Conservation (phyloP, 192 early-diverging fungal genomes). For the Mortierella alpina region DNA sequence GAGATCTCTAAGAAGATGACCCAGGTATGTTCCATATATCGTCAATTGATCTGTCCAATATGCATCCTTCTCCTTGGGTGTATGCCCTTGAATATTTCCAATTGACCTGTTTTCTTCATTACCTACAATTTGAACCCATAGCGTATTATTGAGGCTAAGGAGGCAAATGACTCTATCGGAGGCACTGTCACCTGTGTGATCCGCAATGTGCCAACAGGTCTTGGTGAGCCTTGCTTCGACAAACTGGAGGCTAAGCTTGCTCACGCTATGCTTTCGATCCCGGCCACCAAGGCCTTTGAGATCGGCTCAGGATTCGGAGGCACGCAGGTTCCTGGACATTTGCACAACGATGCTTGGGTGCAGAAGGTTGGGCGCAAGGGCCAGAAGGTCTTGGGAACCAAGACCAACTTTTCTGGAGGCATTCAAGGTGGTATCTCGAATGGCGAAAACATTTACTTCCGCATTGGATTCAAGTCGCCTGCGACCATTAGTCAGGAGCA, state of each 20-base stretch:
- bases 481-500: conserved; percentile 96
- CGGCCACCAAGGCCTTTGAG: conserved; percentile 98
- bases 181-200: conserved; percentile 97
- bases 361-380: conserved; percentile 63
- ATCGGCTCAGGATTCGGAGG: conserved; percentile 94
- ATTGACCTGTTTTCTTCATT: background rate
- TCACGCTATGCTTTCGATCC: conserved; percentile 98
- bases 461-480: conserved; percentile 97
- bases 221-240: conserved; percentile 99
- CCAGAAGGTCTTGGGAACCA: conserved; percentile 74
- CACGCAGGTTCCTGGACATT: conserved; percentile 85
- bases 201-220: conserved; percentile 88
- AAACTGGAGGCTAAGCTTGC: conserved; percentile 96
- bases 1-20: conserved; percentile 81
- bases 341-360: conserved; percentile 95
- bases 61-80: too few species aligned
- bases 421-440: conserved; percentile 98
- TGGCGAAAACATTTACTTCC: conserved; percentile 96
- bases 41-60: background rate
- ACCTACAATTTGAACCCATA: conserved; percentile 23
- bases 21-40: conserved; percentile 61
- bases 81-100: background rate
- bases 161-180: conserved; percentile 92
- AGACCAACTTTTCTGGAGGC: conserved; percentile 95
- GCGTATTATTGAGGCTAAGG: conserved; percentile 83